These are phyloP conservation scores for Euphorbia celastroides DNA, from an alignment of 441 rosid genomes.

Conservation along the genomic window DNA sequence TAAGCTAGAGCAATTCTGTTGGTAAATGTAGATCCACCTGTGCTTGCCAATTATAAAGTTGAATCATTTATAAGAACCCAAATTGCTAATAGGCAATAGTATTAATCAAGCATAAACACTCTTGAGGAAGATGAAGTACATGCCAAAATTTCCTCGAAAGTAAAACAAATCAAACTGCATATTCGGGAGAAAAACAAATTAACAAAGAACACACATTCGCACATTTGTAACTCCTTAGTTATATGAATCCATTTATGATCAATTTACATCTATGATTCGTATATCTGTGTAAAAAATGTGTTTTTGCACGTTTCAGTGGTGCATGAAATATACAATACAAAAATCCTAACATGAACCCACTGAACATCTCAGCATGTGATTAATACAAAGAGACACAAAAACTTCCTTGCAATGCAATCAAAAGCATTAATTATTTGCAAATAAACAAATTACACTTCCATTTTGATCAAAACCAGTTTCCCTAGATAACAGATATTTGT, in stretches of 20 bases:
- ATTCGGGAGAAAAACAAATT: no score
- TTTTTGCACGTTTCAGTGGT: neutral
- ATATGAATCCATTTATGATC: neutral
- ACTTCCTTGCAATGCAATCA: neutral
- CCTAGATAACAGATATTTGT: neutral
- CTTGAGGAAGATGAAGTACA: neutral
- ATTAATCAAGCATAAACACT: neutral
- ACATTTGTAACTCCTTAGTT: neutral
- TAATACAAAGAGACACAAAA: neutral
- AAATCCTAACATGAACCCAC: neutral
- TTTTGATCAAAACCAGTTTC: neutral
- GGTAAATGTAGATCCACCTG: constrained; percentile 39
- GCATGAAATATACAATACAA: neutral
- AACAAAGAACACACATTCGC: neutral
- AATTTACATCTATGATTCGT: neutral
- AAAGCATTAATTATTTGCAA: neutral
- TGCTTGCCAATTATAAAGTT: constrained; percentile 15
- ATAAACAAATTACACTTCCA: neutral
- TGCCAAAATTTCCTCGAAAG: neutral
- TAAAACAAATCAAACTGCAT: neutral
- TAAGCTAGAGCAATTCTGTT: constrained; percentile 54
- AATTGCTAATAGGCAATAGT: neutral
- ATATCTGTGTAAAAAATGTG: neutral
- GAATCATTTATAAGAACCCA: constrained; percentile 11
- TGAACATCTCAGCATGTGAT: neutral